A percentile compares a stretch with the other conserved stretches of the same genome.
These are phyloP conservation scores for Rugosomyces carneus DNA, from an alignment of 1,284 basidiomycete genomes.

Conservation along the genomic window DNA sequence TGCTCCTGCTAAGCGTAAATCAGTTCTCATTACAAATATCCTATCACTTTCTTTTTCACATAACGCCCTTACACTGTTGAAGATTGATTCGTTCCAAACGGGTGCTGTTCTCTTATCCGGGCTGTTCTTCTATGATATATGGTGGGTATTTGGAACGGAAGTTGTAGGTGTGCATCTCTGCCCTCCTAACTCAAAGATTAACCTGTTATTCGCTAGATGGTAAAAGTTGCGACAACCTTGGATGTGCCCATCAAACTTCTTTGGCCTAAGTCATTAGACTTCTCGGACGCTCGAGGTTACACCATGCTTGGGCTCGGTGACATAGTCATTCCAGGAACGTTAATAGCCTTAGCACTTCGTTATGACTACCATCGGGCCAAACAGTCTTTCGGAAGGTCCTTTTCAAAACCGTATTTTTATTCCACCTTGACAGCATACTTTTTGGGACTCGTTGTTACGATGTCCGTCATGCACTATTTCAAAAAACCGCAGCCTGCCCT, in stretches of 20 bases:
- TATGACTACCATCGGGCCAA: slow-evolving; percentile 67
- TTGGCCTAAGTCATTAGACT: slow-evolving; percentile 71
- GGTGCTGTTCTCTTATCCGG: slow-evolving; percentile 76
- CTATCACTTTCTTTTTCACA: slow-evolving; percentile 83
- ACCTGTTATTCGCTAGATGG: slow-evolving; percentile 57
- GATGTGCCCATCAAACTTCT: slow-evolving; percentile 94
- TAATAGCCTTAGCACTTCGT: slow-evolving; percentile 84
- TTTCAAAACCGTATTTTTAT: slow-evolving; percentile 76
- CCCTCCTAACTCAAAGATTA: background rate
- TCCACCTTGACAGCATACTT: slow-evolving; percentile 73
- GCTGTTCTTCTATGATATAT: slow-evolving; percentile 87
- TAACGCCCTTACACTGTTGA: slow-evolving; percentile 77
- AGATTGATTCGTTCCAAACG: slow-evolving; percentile 88
- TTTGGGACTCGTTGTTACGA: slow-evolving; percentile 73
- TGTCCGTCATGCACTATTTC: slow-evolving; percentile 84
- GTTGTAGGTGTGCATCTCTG: slow-evolving; percentile 49
- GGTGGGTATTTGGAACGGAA: slow-evolving; percentile 81
- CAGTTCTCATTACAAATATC: slow-evolving; percentile 74
- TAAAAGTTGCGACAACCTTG: slow-evolving; percentile 86
- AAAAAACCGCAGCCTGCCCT: slow-evolving; percentile 86
- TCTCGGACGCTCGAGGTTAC: slow-evolving; percentile 57
- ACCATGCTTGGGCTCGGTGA: slow-evolving; percentile 94
- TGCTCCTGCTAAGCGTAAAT: slow-evolving; percentile 44
- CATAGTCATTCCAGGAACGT: slow-evolving; percentile 86
- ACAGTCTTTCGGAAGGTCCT: slow-evolving; percentile 23